Evolutionary conservation across 345 rosid species (phyloP).

Genomic region (Populus ilicifolia): DNA sequence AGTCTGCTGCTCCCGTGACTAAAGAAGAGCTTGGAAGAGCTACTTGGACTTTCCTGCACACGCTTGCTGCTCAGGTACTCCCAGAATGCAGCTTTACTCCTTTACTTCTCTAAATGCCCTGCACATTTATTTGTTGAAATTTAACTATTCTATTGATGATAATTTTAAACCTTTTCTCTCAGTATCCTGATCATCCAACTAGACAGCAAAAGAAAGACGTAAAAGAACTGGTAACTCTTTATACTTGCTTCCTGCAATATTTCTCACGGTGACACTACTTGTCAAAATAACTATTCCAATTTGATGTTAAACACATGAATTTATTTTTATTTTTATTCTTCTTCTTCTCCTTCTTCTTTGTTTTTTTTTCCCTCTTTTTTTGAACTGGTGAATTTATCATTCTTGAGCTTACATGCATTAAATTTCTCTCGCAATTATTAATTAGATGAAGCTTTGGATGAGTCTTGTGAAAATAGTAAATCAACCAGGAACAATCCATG

Average conservation of each 20-base stretch:
- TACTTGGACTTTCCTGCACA: slow-evolving; percentile 96
- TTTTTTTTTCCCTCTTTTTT: no score
- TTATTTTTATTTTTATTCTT: no score
- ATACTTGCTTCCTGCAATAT: no score
- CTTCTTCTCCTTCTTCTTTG: no score
- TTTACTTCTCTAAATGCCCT: neutral
- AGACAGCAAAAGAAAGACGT: slow-evolving; percentile 90
- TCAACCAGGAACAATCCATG: neutral
- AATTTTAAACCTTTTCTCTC: slow-evolving; percentile 12
- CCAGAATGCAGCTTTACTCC: neutral
- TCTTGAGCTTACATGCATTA: neutral
- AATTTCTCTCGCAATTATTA: neutral
- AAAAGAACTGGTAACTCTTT: slow-evolving; percentile 67
- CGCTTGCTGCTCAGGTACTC: slow-evolving; percentile 89
- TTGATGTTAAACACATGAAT: neutral
- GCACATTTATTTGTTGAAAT: neutral
- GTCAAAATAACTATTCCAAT: neutral
- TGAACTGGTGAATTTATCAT: neutral
- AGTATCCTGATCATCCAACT: slow-evolving; percentile 98
- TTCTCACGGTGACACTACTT: neutral
- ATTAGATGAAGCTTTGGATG: neutral
- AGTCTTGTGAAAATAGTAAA: neutral
- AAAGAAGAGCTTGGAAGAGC: slow-evolving; percentile 92
- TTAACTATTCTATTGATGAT: slow-evolving; percentile 3
- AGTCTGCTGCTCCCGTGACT: slow-evolving; percentile 65